Base-by-base conservation (phyloP, 176 grass and related monocot genomes). In the Melocanna baccifera region DNA sequence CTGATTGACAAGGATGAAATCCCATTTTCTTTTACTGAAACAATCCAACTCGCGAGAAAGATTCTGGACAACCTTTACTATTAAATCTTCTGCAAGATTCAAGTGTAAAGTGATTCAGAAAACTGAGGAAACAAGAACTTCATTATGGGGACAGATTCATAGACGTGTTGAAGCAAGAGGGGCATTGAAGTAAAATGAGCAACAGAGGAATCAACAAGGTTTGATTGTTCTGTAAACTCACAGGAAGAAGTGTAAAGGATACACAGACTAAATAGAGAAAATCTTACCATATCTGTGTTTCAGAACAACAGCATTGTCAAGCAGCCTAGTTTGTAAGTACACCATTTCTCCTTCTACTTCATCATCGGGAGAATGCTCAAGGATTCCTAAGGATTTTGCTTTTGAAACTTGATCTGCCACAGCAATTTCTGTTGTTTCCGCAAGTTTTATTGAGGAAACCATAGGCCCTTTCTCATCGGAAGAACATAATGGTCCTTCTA, bases 301-400 rank as follows among this genome's bases (percentile, higher is more conserved):
- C 65, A 93, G 72, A 67, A 71, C 55, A 75, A 86, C 66, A 87
- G 80, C 84, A 90, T 86, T 94, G 86, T 96, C 91, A 85, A 99
- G 89, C 63, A 99, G 86, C 79, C 77, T 96, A 86, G 93, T 52
- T 90, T 99, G 96, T 62, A 99, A 86, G 76, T 94, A 99, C 55
- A 99, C 58, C 71, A 96, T 71, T 88, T 99, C 96, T 25, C 86
- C 96, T 82, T 96, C 96, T 73, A 99, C 78, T 96, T 99, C 96
- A 90, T 99, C 96, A 91, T 99, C 91, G 81, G 91, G 89, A 50
- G 88, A 88, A 72, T 94, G 83, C 50, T 94, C 91, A 28, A 92
- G 86, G 80, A 99, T 77, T 75, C 85, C 80, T 77, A 82, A 87
- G 52, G 81, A 90, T 80, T 81, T 91, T 50, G 84, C 86, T 65